Evolutionary conservation across 108 stramenopile genomes (phyloP).

Genomic region (Pseudonitzschia pungens): DNA sequence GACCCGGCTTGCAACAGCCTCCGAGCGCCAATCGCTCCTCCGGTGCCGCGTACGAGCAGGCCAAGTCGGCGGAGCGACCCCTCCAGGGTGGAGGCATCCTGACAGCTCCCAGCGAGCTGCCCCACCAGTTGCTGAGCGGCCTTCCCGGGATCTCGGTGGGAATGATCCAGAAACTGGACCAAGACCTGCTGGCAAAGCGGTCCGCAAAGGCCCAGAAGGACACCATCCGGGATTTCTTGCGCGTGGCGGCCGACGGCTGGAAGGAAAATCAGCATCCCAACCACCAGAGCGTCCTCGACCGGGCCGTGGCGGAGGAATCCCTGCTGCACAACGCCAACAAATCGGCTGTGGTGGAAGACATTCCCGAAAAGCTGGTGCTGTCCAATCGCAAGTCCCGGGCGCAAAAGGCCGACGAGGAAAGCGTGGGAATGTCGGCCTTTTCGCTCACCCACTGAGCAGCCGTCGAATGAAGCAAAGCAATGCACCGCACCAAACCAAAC

Average conservation of each 20-base stretch:
- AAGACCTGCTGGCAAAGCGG: constrained; percentile 58
- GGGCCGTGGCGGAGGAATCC: constrained; percentile 68
- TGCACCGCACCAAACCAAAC: too few species aligned
- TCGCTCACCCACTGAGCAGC: constrained; percentile 12
- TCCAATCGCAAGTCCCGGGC: constrained; percentile 12
- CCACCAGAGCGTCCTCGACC: constrained; percentile 45
- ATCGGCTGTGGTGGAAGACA: constrained; percentile 42
- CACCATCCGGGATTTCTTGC: constrained; percentile 67
- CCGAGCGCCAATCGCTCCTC: constrained; percentile 26
- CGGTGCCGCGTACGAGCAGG: constrained; percentile 65
- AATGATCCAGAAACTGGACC: constrained; percentile 60
- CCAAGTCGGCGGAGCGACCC: constrained; percentile 74
- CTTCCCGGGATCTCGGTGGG: constrained; percentile 65
- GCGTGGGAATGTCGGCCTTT: constrained; percentile 9
- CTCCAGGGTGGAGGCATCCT: constrained; percentile 85
- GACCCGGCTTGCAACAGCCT: constrained; percentile 68
- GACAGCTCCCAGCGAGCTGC: constrained; percentile 63
- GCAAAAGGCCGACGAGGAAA: constrained; percentile 11
- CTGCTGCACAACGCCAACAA: constrained; percentile 54
- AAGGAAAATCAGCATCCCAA: constrained; percentile 40
- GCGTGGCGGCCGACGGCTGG: constrained; percentile 74
- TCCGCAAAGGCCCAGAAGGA: constrained; percentile 90
- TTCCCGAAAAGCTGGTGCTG: constrained; percentile 79
- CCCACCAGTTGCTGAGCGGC: constrained; percentile 60
- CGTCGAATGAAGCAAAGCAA: too few species aligned